Evolutionary conservation across 2,329 filamentous ascomycete genomes (phyloP), one percentile per base, ranked within the genome.

Genomic region (Delphinella strobiligena): DNA sequence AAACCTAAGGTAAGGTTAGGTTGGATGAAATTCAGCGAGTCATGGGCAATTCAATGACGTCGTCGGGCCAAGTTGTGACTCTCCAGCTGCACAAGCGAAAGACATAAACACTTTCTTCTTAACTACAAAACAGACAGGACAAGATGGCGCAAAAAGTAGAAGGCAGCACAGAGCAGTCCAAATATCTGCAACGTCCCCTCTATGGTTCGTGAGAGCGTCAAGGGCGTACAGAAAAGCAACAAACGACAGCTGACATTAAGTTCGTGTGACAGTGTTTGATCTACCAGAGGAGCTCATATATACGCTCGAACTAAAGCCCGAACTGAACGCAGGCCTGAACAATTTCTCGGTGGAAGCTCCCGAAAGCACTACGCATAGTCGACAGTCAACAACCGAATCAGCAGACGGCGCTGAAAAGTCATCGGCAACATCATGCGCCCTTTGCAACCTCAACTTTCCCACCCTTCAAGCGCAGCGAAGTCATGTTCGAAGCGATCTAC

Each of bases 401-500:
- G 54, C 63, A 16, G 64, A 63, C 50, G 53, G 56, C 47, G 60
- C 64, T 53, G 61, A 63, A 48, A 51, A 70, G 44, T 70, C 73
- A 29, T 27, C 12, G 22, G 72, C 82, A 4, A 87, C 83, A 43
- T 74, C 85, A 11, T 98, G 91, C 58, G 77, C 80, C 1, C 69
- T 96, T 4, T 98, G 91, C 61, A 68, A 71, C 30, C 69, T 87
- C 29, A 67, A 72, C 4, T 94, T 93, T 52, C 54, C 69, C 22
- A 80, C 71, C 8, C 71, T 93, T 5, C 70, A 78, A 45, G 89
- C 96, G 45, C 89, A 96, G 56, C 75, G 85, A 45, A 73, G 76
- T 43, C 91, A 98, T 61, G 78, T 85, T 42, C 82, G 84, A 52
- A 94, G 89, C 8, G 91, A 98, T 54, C 70, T 93, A 36, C 91